phyloP scores from a whole-genome alignment of 179 eudicot species.

The Patellifolia procumbens region DNA sequence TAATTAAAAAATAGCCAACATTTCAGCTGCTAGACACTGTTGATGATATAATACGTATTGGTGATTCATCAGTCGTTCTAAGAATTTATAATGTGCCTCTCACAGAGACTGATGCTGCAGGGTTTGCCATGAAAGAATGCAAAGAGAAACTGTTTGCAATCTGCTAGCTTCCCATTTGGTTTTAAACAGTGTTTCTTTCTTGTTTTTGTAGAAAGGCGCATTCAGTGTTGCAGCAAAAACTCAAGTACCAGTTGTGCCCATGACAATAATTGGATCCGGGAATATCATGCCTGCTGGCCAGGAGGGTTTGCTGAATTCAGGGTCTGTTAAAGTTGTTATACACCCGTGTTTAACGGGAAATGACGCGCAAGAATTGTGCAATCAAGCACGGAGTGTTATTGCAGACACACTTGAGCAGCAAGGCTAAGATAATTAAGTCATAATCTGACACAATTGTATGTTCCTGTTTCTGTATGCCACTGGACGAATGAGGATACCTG shows the following conservation, averaged over 20 bases:
- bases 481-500: neutral
- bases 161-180: neutral
- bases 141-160: neutral
- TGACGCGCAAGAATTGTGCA: slow-evolving; percentile 60
- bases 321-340: slow-evolving; percentile 68
- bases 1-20: neutral
- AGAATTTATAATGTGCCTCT: slow-evolving; percentile 4
- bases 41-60: neutral
- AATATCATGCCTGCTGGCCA: slow-evolving; percentile 84
- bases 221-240: slow-evolving; percentile 91
- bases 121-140: neutral
- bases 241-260: slow-evolving; percentile 80
- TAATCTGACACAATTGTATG: neutral
- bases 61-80: neutral
- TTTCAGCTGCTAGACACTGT: neutral
- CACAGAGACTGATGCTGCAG: neutral
- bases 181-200: slow-evolving; percentile 2
- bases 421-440: slow-evolving; percentile 27
- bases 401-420: slow-evolving; percentile 50
- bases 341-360: slow-evolving; percentile 65
- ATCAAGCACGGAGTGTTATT: slow-evolving; percentile 62
- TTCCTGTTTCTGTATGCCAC: neutral
- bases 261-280: slow-evolving; percentile 88
- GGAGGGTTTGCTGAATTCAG: slow-evolving; percentile 62
- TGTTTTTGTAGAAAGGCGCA: slow-evolving; percentile 85